These are phyloP conservation scores for Avena eriantha DNA, from an alignment of 176 grass and related monocot species.

Conservation along the genomic window DNA sequence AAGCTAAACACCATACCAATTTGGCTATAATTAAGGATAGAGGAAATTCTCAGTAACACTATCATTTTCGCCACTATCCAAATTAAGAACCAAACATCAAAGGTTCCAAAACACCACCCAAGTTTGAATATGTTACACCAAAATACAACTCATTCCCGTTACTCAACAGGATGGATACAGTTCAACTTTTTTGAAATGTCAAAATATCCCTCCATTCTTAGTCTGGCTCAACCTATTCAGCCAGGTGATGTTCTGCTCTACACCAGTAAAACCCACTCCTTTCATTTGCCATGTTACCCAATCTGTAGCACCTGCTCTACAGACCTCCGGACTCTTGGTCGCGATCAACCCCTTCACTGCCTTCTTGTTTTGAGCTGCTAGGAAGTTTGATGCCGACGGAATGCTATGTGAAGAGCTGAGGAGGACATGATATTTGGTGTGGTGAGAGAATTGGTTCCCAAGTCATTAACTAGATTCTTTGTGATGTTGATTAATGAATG, in stretches of 20 bases:
- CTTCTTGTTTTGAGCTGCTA: not conserved
- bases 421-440: not conserved
- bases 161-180: not conserved
- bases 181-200: not conserved
- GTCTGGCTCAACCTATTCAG: not conserved
- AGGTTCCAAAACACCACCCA: not conserved
- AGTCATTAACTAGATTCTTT: not conserved
- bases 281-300: not conserved
- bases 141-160: not conserved
- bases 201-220: not conserved
- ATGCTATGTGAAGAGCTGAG: not conserved
- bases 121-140: not conserved
- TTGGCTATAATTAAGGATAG: not conserved
- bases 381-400: not conserved
- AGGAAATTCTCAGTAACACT: not conserved
- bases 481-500: not conserved
- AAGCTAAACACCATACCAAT: not conserved
- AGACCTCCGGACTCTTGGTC: not conserved
- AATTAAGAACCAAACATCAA: not conserved
- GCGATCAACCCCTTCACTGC: not conserved
- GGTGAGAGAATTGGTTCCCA: not conserved
- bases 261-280: not conserved
- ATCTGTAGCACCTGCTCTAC: not conserved
- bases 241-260: not conserved
- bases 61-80: not conserved